Conservation (phyloP, 805 yeast species). For the Saccharomyces eubayanus region DNA sequence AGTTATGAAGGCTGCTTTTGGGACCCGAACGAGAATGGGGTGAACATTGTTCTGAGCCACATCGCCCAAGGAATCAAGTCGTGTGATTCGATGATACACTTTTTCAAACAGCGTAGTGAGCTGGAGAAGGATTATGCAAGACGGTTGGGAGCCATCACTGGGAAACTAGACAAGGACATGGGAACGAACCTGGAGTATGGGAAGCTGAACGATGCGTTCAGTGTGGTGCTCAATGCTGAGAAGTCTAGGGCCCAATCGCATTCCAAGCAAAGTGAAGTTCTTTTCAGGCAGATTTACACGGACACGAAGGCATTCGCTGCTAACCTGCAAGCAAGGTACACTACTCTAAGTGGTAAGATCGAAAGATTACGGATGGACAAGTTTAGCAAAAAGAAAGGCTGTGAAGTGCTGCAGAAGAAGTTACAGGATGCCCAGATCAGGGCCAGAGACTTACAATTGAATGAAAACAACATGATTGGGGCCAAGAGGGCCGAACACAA, state of each 20-base stretch:
- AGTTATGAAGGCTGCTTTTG: slow-evolving; percentile 29
- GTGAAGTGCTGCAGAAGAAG: slow-evolving; percentile 22
- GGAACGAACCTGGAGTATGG: slow-evolving; percentile 24
- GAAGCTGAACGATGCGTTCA: slow-evolving; percentile 15
- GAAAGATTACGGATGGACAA: slow-evolving; percentile 26
- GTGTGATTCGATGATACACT: slow-evolving; percentile 18
- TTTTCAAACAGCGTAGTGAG: slow-evolving; percentile 27
- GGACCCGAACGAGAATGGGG: slow-evolving; percentile 31
- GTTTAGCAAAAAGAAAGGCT: slow-evolving; percentile 22
- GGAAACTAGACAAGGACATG: slow-evolving; percentile 19
- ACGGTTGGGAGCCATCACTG: slow-evolving; percentile 27
- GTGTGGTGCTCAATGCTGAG: slow-evolving; percentile 16
- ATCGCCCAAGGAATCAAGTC: slow-evolving; percentile 24
- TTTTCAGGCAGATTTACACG: slow-evolving; percentile 18
- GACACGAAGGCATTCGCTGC: slow-evolving; percentile 22
- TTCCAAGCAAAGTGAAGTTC: slow-evolving; percentile 25
- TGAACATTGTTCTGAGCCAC: slow-evolving; percentile 22
- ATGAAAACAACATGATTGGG: slow-evolving; percentile 27
- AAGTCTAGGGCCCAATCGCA: slow-evolving; percentile 24
- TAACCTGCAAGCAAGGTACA: slow-evolving; percentile 22
- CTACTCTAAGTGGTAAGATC: slow-evolving; percentile 24
- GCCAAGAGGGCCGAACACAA: slow-evolving; percentile 22
- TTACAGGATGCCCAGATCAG: slow-evolving; percentile 19
- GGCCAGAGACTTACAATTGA: slow-evolving; percentile 25
- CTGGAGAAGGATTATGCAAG: slow-evolving; percentile 29